Conservation (phyloP, 805 yeast genomes). For the Candida sanyiensis region DNA sequence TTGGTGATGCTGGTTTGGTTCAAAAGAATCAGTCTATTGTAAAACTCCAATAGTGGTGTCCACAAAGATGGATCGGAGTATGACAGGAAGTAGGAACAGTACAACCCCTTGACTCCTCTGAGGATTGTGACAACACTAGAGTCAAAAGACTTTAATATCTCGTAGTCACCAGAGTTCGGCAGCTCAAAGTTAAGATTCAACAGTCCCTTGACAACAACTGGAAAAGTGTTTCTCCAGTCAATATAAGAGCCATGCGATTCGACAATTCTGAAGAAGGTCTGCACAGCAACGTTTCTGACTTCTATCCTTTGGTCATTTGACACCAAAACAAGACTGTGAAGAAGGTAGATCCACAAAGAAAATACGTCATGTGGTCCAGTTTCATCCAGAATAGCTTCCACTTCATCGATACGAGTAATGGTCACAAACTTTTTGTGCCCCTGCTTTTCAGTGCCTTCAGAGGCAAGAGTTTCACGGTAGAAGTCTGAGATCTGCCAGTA, state of each 20-base stretch:
- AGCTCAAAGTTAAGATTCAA: constrained; percentile 24
- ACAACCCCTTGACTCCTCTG: constrained; percentile 62
- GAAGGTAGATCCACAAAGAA: constrained; percentile 61
- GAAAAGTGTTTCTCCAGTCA: constrained; percentile 66
- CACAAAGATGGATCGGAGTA: constrained; percentile 40
- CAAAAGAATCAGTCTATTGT: constrained; percentile 34
- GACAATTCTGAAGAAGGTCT: constrained; percentile 78
- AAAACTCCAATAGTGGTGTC: constrained; percentile 49
- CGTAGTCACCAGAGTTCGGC: constrained; percentile 22
- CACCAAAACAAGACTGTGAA: constrained; percentile 55
- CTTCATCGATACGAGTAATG: too few relatives aligned
- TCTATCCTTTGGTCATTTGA: constrained; percentile 65
- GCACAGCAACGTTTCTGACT: constrained; percentile 85
- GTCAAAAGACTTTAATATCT: constrained; percentile 38
- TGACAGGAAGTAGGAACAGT: constrained; percentile 42
- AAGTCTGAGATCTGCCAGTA: constrained; percentile 91
- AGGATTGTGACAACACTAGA: constrained; percentile 60
- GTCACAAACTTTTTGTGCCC: too few relatives aligned
- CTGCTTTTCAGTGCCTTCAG: too few relatives aligned
- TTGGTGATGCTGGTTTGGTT: constrained; percentile 49
- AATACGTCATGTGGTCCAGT: constrained; percentile 22
- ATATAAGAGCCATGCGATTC: constrained; percentile 60
- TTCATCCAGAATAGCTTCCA: constrained; percentile 23
- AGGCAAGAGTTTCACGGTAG: too few relatives aligned
- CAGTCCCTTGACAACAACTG: constrained; percentile 54